A percentile compares a stretch with the other conserved stretches of the same genome.
Evolutionary conservation across 306 rosid genomes (phyloP).

Genomic region (Sphenostylis stenocarpa): DNA sequence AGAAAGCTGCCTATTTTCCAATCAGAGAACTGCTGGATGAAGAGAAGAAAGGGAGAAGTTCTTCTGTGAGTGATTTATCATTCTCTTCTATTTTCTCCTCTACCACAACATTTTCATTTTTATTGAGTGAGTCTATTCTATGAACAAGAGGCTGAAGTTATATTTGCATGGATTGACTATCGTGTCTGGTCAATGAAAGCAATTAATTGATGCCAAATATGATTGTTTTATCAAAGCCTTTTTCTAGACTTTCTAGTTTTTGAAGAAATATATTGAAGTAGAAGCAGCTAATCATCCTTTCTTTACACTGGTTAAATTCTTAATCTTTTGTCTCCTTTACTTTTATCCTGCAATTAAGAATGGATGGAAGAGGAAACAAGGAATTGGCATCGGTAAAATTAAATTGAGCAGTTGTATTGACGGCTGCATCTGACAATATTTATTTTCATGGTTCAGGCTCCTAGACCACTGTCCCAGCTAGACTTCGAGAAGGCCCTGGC

Average conservation of each 20-base stretch:
- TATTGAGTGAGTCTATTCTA: background rate
- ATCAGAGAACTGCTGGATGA: slow-evolving; percentile 77
- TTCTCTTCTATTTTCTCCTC: slow-evolving; percentile 14
- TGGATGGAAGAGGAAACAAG: background rate
- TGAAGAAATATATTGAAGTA: background rate
- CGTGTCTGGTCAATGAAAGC: slow-evolving; percentile 1
- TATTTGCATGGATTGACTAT: background rate
- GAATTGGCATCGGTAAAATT: background rate
- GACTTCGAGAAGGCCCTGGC: slow-evolving; percentile 73
- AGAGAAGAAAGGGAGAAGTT: slow-evolving; percentile 68
- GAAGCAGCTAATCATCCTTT: background rate
- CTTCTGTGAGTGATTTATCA: slow-evolving; percentile 59
- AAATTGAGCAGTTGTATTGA: background rate
- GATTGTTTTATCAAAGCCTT: background rate
- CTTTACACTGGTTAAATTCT: background rate
- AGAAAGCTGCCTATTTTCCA: slow-evolving; percentile 94
- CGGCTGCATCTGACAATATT: background rate
- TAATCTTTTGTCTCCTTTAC: background rate
- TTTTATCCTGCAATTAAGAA: background rate
- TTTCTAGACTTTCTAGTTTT: background rate
- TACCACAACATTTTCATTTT: background rate
- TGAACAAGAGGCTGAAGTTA: background rate
- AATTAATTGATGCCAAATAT: background rate
- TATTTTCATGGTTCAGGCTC: slow-evolving; percentile 51
- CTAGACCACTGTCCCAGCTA: slow-evolving; percentile 61